These are phyloP conservation scores for Eimeria necatrix DNA, from an alignment of 169 alveolate genomes.

Conservation along the genomic window DNA sequence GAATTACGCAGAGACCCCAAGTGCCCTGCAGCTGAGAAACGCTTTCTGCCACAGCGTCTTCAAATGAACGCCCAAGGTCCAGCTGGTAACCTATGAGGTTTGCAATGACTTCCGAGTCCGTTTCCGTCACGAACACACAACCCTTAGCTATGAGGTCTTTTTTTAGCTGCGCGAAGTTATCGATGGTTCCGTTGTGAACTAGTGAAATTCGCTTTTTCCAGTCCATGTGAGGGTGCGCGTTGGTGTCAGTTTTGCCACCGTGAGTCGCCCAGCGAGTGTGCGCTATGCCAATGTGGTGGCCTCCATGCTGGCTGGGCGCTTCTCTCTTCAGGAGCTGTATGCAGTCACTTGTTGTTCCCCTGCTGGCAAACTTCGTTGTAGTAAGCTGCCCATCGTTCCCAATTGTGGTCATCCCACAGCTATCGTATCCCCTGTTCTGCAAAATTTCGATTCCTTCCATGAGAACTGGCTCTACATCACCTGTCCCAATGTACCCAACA, in stretches of 20 bases:
- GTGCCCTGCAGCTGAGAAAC: conserved; percentile 96
- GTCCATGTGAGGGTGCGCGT: conserved; percentile 99
- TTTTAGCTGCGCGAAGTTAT: conserved; percentile 90
- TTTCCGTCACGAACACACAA: conserved; percentile 90
- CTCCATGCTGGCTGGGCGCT: conserved; percentile 59
- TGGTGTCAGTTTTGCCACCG: conserved; percentile 97
- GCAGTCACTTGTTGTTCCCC: conserved; percentile 78
- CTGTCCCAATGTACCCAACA: conserved; percentile 90
- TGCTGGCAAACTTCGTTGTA: conserved; percentile 90
- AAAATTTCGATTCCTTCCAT: conserved; percentile 89
- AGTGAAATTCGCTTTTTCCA: conserved; percentile 92
- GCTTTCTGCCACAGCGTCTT: conserved; percentile 92
- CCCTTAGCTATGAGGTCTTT: conserved; percentile 87
- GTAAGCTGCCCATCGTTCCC: conserved; percentile 84
- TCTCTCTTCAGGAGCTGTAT: conserved; percentile 63
- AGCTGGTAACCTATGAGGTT: conserved; percentile 93
- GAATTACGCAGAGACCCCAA: conserved; percentile 96
- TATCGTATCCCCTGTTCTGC: conserved; percentile 95
- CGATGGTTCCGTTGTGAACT: conserved; percentile 98
- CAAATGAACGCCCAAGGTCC: conserved; percentile 88
- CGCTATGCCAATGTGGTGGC: conserved; percentile 95
- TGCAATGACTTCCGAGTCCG: conserved; percentile 99
- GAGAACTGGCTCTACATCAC: conserved; percentile 87
- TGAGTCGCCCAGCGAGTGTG: conserved; percentile 99
- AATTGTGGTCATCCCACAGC: conserved; percentile 94